These are phyloP conservation scores for Theileria equi DNA, from an alignment of 169 alveolate genomes.

Conservation along the genomic window DNA sequence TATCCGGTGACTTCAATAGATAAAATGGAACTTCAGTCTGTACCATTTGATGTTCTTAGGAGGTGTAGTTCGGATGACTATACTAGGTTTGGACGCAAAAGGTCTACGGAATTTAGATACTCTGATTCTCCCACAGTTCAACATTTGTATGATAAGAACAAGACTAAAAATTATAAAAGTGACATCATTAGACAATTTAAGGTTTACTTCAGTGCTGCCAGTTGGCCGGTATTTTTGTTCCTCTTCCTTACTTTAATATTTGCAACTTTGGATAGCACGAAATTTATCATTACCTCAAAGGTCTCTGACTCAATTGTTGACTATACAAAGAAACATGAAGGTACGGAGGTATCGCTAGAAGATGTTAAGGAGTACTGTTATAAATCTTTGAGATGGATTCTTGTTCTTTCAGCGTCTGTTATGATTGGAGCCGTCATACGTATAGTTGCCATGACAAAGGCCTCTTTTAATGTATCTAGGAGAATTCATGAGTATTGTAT, in stretches of 20 bases:
- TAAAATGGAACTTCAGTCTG: slow-evolving; percentile 7
- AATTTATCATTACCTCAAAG: slow-evolving; percentile 7
- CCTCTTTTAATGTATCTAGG: slow-evolving; percentile 13
- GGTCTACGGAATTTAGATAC: background rate
- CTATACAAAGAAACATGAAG: no score
- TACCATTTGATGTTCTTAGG: no score
- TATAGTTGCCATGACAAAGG: background rate
- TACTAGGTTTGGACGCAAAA: background rate
- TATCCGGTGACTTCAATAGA: no score
- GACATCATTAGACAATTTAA: background rate
- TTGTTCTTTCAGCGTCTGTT: no score
- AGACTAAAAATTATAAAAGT: no score
- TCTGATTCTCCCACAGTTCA: no score
- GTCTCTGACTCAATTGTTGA: no score
- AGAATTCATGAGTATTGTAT: slow-evolving; percentile 10
- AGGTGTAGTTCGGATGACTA: background rate
- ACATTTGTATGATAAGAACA: no score
- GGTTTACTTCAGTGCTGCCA: background rate
- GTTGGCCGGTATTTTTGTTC: background rate
- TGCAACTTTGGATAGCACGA: slow-evolving; percentile 1
- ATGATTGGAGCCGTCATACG: background rate
- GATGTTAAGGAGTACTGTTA: no score
- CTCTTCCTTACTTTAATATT: background rate
- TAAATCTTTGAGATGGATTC: no score
- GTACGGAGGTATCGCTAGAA: no score